These are phyloP conservation scores for Yamadazyma pseudoaaseri DNA, from an alignment of 1,139 yeast species.

Conservation along the genomic window DNA sequence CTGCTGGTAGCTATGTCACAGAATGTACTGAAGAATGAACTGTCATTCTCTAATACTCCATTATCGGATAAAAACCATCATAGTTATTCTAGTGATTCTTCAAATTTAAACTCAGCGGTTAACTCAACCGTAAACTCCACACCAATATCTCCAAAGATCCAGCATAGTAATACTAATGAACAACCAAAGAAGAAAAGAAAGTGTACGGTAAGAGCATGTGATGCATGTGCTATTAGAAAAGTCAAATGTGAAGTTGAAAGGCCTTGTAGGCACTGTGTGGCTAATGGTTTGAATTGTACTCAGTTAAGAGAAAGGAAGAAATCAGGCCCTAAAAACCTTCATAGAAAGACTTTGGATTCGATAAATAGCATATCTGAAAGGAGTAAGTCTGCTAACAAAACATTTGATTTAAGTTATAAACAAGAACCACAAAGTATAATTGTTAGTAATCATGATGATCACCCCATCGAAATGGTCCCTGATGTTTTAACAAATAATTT, in stretches of 20 bases:
- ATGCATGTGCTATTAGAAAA: slow-evolving; percentile 45
- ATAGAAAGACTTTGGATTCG: slow-evolving; percentile 35
- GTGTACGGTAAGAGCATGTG: slow-evolving; percentile 35
- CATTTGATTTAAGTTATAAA: slow-evolving; percentile 11
- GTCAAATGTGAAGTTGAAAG: slow-evolving; percentile 39
- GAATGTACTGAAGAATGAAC: too few species aligned
- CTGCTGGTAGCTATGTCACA: too few species aligned
- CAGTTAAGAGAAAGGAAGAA: slow-evolving; percentile 38
- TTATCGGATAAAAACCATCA: not conserved
- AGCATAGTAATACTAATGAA: slow-evolving; percentile 1
- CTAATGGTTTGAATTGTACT: slow-evolving; percentile 38
- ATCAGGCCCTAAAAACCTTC: slow-evolving; percentile 43
- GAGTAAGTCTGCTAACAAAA: slow-evolving; percentile 9
- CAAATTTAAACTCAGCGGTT: not conserved
- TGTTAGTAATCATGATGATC: slow-evolving; percentile 15
- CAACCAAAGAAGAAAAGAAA: slow-evolving; percentile 22
- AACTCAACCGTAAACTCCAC: slow-evolving; percentile 2
- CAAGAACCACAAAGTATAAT: slow-evolving; percentile 10
- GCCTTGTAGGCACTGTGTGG: slow-evolving; percentile 41
- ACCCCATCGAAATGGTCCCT: slow-evolving; percentile 18
- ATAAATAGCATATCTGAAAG: slow-evolving; percentile 27
- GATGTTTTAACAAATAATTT: slow-evolving; percentile 10
- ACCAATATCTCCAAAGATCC: slow-evolving; percentile 3
- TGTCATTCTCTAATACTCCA: not conserved
- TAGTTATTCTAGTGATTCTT: not conserved